Conservation (phyloP, 2,329 filamentous ascomycete genomes). For the Cladosporium sp. region DNA sequence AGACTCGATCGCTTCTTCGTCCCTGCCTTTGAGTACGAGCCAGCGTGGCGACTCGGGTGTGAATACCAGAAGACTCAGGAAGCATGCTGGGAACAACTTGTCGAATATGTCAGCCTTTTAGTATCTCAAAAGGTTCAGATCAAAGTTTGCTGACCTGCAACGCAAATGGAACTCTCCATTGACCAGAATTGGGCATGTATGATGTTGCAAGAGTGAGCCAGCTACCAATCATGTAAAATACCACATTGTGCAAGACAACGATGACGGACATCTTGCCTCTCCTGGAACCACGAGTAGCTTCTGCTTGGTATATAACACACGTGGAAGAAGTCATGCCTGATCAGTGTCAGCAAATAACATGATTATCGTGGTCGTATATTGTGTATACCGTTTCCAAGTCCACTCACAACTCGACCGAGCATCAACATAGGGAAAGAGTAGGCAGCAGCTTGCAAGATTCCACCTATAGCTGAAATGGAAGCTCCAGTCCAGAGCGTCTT, state of each 20-base stretch:
- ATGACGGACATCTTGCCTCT: slow-evolving; percentile 27
- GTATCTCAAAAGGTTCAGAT: no score
- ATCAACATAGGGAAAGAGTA: slow-evolving; percentile 42
- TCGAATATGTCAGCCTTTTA: neutral
- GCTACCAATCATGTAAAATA: slow-evolving; percentile 42
- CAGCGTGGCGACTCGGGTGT: slow-evolving; percentile 35
- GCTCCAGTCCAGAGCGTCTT: slow-evolving; percentile 40
- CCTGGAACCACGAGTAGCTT: slow-evolving; percentile 32
- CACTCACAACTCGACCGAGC: slow-evolving; percentile 40
- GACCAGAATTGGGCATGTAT: slow-evolving; percentile 32
- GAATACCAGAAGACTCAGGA: slow-evolving; percentile 30
- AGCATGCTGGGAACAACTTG: slow-evolving; percentile 25
- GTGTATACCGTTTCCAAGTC: slow-evolving; percentile 33
- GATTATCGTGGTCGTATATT: neutral
- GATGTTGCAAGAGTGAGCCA: slow-evolving; percentile 46
- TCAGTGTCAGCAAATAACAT: neutral
- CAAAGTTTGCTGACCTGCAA: slow-evolving; percentile 17
- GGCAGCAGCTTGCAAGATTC: slow-evolving; percentile 39
- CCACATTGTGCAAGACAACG: slow-evolving; percentile 38
- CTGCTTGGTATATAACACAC: slow-evolving; percentile 43
- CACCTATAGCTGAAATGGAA: slow-evolving; percentile 38
- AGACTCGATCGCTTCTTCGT: slow-evolving; percentile 27
- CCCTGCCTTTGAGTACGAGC: slow-evolving; percentile 30
- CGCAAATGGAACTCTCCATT: slow-evolving; percentile 39
- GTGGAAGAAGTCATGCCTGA: slow-evolving; percentile 35